Percentiles rank a stretch among this genome's conserved stretches.
Conservation (phyloP, 1,284 basidiomycete genomes). For the Rugosomyces carneus region DNA sequence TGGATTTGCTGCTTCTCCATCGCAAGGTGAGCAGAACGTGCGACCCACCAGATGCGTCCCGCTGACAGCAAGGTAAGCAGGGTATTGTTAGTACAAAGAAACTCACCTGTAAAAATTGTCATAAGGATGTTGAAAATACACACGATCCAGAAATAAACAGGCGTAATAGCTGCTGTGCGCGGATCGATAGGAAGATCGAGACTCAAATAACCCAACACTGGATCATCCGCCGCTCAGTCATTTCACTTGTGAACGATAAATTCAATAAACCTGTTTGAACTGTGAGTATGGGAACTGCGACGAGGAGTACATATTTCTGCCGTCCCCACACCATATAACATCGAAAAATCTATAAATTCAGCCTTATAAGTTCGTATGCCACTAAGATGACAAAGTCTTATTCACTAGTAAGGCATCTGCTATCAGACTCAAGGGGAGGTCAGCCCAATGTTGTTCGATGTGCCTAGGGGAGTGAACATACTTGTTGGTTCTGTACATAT, state of each 20-base stretch:
- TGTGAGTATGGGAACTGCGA: conserved; percentile 17
- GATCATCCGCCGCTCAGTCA: not conserved
- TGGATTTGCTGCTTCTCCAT: conserved; percentile 19
- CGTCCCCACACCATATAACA: conserved; percentile 23
- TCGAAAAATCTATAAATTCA: conserved; percentile 18
- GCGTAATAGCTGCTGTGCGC: conserved; percentile 10
- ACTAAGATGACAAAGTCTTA: not conserved
- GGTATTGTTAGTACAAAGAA: not conserved
- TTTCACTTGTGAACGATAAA: not conserved
- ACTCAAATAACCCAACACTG: conserved; percentile 19
- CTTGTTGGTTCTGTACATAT: conserved; percentile 22
- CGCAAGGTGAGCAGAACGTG: conserved; percentile 19
- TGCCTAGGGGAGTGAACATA: too few relatives aligned
- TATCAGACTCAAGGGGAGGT: conserved; percentile 14
- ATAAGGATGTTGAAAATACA: conserved; percentile 21
- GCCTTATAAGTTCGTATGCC: not conserved
- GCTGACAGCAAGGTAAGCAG: conserved; percentile 10
- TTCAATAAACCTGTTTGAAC: conserved; percentile 18
- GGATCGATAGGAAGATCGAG: conserved; percentile 8
- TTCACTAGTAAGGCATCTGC: conserved; percentile 20
- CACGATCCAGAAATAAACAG: conserved; percentile 21
- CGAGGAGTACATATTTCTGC: conserved; percentile 16
- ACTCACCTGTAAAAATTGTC: conserved; percentile 19
- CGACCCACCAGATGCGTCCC: conserved; percentile 26
- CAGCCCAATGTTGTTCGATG: too few relatives aligned